Conservation (phyloP, 768 basidiomycete genomes). For the Pulveroboletus sp. region DNA sequence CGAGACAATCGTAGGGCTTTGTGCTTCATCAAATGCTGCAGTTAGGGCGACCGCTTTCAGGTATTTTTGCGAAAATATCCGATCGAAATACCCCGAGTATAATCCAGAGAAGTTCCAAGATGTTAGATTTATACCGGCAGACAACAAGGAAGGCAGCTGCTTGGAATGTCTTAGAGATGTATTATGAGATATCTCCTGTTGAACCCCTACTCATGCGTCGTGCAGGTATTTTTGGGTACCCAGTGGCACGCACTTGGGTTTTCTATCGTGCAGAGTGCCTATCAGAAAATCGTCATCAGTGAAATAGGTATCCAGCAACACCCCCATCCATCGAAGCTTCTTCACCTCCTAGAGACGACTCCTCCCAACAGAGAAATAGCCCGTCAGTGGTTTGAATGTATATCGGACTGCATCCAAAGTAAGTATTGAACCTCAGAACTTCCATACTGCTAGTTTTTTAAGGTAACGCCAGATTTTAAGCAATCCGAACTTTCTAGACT, state of each 20-base stretch:
- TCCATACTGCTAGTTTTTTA: not conserved
- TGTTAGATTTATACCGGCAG: constrained; percentile 1
- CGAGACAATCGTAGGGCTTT: constrained; percentile 57
- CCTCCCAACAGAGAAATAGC: not conserved
- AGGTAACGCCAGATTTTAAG: not conserved
- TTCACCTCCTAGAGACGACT: not conserved
- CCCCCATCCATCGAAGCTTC: not conserved
- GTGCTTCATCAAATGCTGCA: constrained; percentile 46
- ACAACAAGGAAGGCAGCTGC: not conserved
- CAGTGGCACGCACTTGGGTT: constrained; percentile 8
- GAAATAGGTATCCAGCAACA: not conserved
- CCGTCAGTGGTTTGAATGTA: not conserved
- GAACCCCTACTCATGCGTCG: not conserved
- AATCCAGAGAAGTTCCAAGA: constrained; percentile 41
- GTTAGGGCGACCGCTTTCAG: constrained; percentile 55
- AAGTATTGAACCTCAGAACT: not conserved
- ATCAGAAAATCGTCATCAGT: not conserved
- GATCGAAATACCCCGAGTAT: constrained; percentile 31
- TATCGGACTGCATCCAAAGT: not conserved
- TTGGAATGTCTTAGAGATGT: constrained; percentile 1
- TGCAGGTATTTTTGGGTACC: constrained; percentile 2
- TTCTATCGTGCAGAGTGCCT: not conserved
- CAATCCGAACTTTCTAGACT: not conserved
- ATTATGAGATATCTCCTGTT: not conserved
- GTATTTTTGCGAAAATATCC: constrained; percentile 58